Percentiles rank a stretch among this genome's conserved stretches.
phyloP scores from a whole-genome alignment of 305 asterid species.

The Fraxinus albicans region DNA sequence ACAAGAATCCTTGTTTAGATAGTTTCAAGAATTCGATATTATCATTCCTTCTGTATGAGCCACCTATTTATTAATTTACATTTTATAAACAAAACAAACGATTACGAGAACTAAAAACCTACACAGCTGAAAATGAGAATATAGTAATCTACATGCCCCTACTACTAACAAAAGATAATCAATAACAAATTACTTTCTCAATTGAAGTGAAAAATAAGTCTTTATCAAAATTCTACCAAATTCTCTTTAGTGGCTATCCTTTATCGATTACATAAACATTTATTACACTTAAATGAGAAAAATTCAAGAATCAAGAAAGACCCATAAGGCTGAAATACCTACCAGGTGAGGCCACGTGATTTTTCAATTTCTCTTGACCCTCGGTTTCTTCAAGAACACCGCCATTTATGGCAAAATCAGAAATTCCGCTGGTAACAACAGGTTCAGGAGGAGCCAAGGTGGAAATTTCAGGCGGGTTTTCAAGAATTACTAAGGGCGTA shows the following conservation, averaged over 20 bases:
- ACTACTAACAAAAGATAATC: background rate
- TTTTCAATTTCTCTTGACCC: constrained; percentile 9
- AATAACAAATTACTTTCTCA: background rate
- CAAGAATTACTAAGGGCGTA: constrained; percentile 25
- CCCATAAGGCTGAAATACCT: constrained; percentile 22
- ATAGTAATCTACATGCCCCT: background rate
- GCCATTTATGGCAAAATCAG: constrained; percentile 14
- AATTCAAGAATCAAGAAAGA: constrained; percentile 16
- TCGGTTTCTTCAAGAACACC: constrained; percentile 20
- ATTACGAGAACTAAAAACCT: background rate
- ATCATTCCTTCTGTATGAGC: background rate
- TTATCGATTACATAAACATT: background rate
- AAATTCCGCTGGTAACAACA: constrained; percentile 14
- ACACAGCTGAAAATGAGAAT: background rate
- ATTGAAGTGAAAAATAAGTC: background rate
- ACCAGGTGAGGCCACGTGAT: constrained; percentile 31
- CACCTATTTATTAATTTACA: constrained; percentile 4
- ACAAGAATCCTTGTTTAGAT: background rate
- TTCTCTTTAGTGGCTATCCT: background rate
- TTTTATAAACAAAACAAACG: constrained; percentile 4
- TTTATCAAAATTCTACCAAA: background rate
- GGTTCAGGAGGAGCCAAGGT: constrained; percentile 18
- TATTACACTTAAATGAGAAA: background rate
- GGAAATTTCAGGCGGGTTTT: constrained; percentile 21
- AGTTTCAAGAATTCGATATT: background rate